Conservation (phyloP, 2,329 filamentous ascomycete genomes). For the Aspergillus arachidicola region DNA sequence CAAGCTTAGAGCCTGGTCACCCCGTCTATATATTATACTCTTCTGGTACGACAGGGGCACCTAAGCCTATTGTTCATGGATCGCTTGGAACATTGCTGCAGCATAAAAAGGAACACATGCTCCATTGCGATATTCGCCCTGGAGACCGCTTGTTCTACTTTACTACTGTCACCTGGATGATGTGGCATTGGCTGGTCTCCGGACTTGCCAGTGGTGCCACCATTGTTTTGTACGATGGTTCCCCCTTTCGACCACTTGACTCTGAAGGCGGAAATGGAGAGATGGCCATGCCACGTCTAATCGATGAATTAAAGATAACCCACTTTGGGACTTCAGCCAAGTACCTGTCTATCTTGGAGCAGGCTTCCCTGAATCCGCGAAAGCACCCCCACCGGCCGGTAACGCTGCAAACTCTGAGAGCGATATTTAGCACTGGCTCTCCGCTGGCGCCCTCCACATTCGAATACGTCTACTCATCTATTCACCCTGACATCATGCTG, state of each 20-base stretch:
- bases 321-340: conserved; percentile 96
- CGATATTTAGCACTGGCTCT: conserved; percentile 92
- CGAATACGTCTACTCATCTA: conserved; percentile 81
- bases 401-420: conserved; percentile 61
- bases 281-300: conserved; percentile 78
- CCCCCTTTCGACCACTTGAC: conserved; percentile 74
- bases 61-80: conserved; percentile 94
- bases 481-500: conserved; percentile 79
- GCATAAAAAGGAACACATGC: conserved; percentile 93
- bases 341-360: conserved; percentile 88
- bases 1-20: conserved; percentile 79
- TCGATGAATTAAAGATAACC: conserved; percentile 79
- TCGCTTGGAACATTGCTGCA: conserved; percentile 87
- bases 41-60: conserved; percentile 81
- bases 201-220: conserved; percentile 81
- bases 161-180: conserved; percentile 97
- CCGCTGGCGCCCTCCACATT: conserved; percentile 93
- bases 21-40: conserved; percentile 94
- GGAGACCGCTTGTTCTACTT: conserved; percentile 84
- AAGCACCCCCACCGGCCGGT: conserved; percentile 49
- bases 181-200: conserved; percentile 97
- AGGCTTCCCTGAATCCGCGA: conserved; percentile 67
- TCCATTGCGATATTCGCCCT: conserved; percentile 79
- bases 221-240: conserved; percentile 87
- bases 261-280: conserved; percentile 64